Base-by-base conservation (phyloP, 2,329 filamentous ascomycete genomes). In the Plenodomus tracheiphilus region DNA sequence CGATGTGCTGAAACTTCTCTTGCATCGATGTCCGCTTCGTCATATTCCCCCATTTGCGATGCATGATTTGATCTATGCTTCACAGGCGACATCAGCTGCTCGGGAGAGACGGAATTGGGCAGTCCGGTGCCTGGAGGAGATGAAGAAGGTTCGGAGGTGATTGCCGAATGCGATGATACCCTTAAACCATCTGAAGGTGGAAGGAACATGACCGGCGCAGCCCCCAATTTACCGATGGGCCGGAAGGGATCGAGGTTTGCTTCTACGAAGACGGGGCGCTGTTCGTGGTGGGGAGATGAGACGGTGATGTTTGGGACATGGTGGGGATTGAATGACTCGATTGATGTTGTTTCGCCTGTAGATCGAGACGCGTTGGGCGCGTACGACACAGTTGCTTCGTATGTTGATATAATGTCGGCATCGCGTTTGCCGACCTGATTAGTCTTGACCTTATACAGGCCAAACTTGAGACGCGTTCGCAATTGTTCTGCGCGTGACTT, bases 381-480 rank as follows among this genome's bases (percentile, higher is more conserved):
- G 15, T 53, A 58, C 1, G 61, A 58, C 22, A 58, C 39, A n/a
- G 53, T 56, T 13, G 56, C 46, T 28, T 71, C 61, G 40, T 59
- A 68, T 13, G 56, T 59, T 5, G 68, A 66, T 10, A 74, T 66
- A 35, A 91, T 82, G 73, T 46, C 84, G 77, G 52, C 89, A 79
- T 61, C 54, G 1, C 87, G 85, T 21, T 88, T 78, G 48, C 81
- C 75, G 45, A 84, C 81, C 71, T 92, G 88, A 51, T 87, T 85
- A 2, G 88, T 91, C 48, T 80, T 81, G 57, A 92, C 78, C 72
- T 91, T 91, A 77, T 91, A 91, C 64, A 81, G 82, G 13, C 87
- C 88, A 17, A 91, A 80, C 21, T 82, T 79, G 15, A 92, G 81
- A n/a, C 87, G 81, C 9, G 89, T 79, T 43, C 81, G 81, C 38